Evolutionary conservation across 495 filamentous ascomycete species (phyloP), one percentile per base, ranked within the genome.

Genomic region (Hypoxylon crocopeplum): DNA sequence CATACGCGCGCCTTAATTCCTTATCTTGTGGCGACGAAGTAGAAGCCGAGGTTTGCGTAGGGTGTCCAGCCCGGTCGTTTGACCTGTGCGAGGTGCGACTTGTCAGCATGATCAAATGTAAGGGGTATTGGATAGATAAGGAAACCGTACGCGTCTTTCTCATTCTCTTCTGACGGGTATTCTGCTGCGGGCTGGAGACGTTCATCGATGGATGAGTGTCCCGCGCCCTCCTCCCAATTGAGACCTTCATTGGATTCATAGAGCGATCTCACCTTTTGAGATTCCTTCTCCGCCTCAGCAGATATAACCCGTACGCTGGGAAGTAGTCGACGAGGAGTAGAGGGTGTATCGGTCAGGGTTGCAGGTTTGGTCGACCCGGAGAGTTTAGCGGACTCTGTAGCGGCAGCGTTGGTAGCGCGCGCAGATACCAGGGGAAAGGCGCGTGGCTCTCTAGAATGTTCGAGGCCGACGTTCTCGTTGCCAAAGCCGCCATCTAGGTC

Each of bases 241-340:
- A 82, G 67, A 77, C 62, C 64, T 73, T 84, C 72, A 76, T 86
- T 89, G 64, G 85, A 85, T 72, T 92, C 89, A 76, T 97, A 97
- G 90, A 96, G 92, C 60, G 91, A 85, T 66, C 92, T 86, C 56
- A 97, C 92, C 71, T 92, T 90, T 70, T 88, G 86, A 59, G 91
- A 95, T 66, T 95, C 82, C 79, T 85, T 87, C 70, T 92, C 90
- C 61, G 92, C 86, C 66, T 96, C 92, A 20, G 88, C 82, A 45
- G 92, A 92, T 47, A 90, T 73, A 36, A 87, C 69, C 50, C 77
- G 77, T 44, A 81, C 75, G 68, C 76, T 77, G 42, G 78, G 78
- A 34, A 58, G 62, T 45, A 34, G 46, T 49, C 48, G 64, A 21
- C 56, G 63, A 12, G 64, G 46, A 19, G 67, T 64, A 32, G 68